Evolutionary conservation across 73 alveolate species (phyloP).

Genomic region (Tetrahymena thermophila): DNA sequence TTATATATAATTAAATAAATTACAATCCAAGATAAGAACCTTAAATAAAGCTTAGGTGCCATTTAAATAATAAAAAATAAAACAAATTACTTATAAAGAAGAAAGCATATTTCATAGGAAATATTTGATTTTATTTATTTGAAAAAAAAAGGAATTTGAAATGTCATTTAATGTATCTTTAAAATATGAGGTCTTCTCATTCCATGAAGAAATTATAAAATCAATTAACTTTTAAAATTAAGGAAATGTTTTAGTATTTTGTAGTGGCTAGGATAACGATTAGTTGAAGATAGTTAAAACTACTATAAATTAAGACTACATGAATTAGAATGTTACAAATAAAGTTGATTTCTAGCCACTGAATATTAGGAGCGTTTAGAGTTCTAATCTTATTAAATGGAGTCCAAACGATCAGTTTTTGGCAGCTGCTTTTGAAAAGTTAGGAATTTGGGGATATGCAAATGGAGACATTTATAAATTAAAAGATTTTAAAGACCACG

Average conservation of each 20-base stretch:
- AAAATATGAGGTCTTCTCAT: background rate
- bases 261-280: background rate
- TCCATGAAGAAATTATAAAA: background rate
- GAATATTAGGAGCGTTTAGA: background rate
- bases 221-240: background rate
- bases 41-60: background rate
- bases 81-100: background rate
- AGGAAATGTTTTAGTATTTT: background rate
- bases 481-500: conserved; percentile 14
- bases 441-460: conserved; percentile 7
- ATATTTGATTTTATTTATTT: background rate
- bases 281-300: background rate
- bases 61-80: background rate
- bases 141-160: background rate
- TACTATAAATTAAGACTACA: background rate
- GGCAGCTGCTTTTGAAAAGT: conserved; percentile 22
- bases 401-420: conserved; percentile 14
- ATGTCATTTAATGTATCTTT: background rate
- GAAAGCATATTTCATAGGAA: background rate
- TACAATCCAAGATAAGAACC: background rate
- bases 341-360: background rate
- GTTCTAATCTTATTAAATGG: conserved; percentile 10
- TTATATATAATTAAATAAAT: background rate
- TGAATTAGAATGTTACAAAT: background rate
- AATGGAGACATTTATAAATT: background rate